phyloP scores from a whole-genome alignment of 2,329 filamentous ascomycete genomes.

The Trichothecium sympodiale region DNA sequence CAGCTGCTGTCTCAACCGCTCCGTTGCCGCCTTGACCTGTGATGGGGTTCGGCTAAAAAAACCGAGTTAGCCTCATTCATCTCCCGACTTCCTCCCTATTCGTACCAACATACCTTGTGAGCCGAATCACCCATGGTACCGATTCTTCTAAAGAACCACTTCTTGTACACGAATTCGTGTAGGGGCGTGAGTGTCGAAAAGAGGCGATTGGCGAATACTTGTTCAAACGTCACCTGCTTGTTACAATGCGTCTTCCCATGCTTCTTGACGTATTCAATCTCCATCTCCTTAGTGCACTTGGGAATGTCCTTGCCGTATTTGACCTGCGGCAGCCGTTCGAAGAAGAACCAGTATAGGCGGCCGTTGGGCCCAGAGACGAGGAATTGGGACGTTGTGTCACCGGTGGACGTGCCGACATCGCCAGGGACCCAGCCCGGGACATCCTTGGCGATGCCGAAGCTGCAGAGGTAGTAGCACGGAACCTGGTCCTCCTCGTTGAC shows the following conservation, averaged over 20 bases:
- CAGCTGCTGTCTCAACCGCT: slow-evolving; percentile 13
- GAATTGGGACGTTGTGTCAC: slow-evolving; percentile 14
- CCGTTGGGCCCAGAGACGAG: slow-evolving; percentile 17
- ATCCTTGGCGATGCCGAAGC: slow-evolving; percentile 25
- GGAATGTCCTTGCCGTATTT: slow-evolving; percentile 20
- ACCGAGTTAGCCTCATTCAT: too few relatives aligned
- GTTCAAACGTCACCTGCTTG: slow-evolving; percentile 14
- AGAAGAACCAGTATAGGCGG: slow-evolving; percentile 24
- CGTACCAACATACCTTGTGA: slow-evolving; percentile 17
- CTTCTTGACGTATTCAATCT: slow-evolving; percentile 14
- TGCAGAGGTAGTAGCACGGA: slow-evolving; percentile 18
- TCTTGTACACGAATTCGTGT: slow-evolving; percentile 19
- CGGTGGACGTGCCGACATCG: slow-evolving; percentile 10
- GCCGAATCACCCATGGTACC: slow-evolving; percentile 19
- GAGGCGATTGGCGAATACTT: slow-evolving; percentile 16
- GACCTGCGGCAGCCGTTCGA: slow-evolving; percentile 15
- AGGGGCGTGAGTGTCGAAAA: slow-evolving; percentile 18
- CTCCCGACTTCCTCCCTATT: too few relatives aligned
- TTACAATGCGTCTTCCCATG: slow-evolving; percentile 11
- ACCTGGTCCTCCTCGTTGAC: slow-evolving; percentile 9
- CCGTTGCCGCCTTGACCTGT: slow-evolving; percentile 14
- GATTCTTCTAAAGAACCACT: slow-evolving; percentile 20
- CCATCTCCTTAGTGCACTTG: slow-evolving; percentile 19
- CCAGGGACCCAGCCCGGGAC: slow-evolving; percentile 11
- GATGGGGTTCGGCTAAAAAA: slow-evolving; percentile 12